A percentile compares a stretch with the other conserved stretches of the same genome.
phyloP scores from a whole-genome alignment of 1,284 basidiomycete genomes.

The Pseudozyma tsukubaensis region DNA sequence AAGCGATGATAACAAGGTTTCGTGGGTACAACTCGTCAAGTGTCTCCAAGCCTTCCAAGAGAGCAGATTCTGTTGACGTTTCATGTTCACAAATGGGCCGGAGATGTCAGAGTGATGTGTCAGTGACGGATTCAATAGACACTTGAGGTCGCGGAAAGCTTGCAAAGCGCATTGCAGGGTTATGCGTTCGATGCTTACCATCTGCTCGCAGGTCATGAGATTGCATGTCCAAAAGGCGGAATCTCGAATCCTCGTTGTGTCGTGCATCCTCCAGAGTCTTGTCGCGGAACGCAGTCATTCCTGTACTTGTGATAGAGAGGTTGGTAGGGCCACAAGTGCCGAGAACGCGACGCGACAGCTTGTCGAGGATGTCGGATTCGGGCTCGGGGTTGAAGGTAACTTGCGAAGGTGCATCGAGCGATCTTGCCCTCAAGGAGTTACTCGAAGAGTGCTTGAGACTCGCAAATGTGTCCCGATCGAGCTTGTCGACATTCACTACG shows the following conservation, averaged over 20 bases:
- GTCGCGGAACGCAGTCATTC: neutral
- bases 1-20: slow-evolving; percentile 31
- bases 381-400: slow-evolving; percentile 16
- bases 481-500: slow-evolving; percentile 20
- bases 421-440: slow-evolving; percentile 32
- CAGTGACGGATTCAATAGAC: too few relatives aligned
- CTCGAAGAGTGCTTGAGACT: slow-evolving; percentile 32
- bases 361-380: neutral
- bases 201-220: slow-evolving; percentile 18
- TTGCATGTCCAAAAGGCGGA: neutral
- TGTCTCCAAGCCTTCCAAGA: slow-evolving; percentile 6
- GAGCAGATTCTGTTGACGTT: slow-evolving; percentile 9
- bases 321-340: neutral
- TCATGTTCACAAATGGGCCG: too few relatives aligned
- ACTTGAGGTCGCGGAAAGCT: neutral
- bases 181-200: slow-evolving; percentile 12
- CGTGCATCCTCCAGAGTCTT: neutral
- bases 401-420: slow-evolving; percentile 43
- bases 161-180: neutral
- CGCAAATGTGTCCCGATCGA: slow-evolving; percentile 25
- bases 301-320: neutral
- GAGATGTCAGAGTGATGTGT: too few relatives aligned
- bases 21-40: slow-evolving; percentile 32
- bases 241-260: neutral
- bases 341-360: neutral